Percentiles rank a stretch among this genome's conserved stretches.
phyloP scores from a whole-genome alignment of 225 moss, liverwort and hornwort genomes.

The Bryoerythrophyllum caledonicum region DNA sequence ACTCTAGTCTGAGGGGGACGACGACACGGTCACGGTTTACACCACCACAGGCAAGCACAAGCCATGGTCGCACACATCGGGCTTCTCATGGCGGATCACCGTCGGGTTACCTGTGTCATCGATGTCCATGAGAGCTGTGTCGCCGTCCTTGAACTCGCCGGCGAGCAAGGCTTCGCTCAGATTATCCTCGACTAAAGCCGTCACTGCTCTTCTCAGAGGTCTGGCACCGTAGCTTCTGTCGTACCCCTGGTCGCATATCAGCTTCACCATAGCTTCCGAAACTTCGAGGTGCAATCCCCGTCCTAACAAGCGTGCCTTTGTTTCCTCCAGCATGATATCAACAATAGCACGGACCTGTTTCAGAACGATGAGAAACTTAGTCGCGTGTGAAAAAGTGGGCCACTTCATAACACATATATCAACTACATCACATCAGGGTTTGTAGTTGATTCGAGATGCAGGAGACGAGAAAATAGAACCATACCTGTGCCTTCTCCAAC shows the following conservation, averaged over 20 bases:
- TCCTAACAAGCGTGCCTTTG: constrained; percentile 60
- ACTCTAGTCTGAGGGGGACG: constrained; percentile 37
- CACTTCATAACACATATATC: neutral
- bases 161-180: constrained; percentile 82
- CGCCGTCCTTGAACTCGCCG: constrained; percentile 78
- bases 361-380: constrained; percentile 7
- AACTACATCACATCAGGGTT: neutral
- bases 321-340: constrained; percentile 95
- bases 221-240: constrained; percentile 91
- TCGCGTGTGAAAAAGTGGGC: neutral
- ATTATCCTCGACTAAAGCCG: constrained; percentile 83
- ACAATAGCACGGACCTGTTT: constrained; percentile 87
- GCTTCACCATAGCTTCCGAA: constrained; percentile 85
- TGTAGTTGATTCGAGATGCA: neutral
- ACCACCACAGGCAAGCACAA: constrained; percentile 80
- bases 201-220: constrained; percentile 81
- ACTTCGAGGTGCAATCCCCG: constrained; percentile 83
- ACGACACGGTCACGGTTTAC: too few relatives aligned
- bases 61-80: constrained; percentile 86
- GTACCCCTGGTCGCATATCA: constrained; percentile 94
- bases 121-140: constrained; percentile 85
- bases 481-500: constrained; percentile 88
- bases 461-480: neutral
- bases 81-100: constrained; percentile 76
- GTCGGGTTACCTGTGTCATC: constrained; percentile 87